phyloP scores from a whole-genome alignment of 352 stramenopile genomes.

The Pythium biforme region DNA sequence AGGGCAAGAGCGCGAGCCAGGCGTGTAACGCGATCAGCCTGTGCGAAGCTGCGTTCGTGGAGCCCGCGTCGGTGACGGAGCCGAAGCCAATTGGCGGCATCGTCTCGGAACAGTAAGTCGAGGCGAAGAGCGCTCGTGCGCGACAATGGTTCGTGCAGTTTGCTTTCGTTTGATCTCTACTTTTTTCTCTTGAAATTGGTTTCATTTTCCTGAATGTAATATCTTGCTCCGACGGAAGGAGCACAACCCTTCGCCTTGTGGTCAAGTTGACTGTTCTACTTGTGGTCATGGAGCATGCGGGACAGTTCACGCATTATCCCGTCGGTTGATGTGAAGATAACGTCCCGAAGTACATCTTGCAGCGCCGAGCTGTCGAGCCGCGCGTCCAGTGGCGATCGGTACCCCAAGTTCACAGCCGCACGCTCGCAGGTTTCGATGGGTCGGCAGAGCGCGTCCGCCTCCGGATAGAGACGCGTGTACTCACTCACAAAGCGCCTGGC shows the following conservation, averaged over 20 bases:
- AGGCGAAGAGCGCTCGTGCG: not conserved
- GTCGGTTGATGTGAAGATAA: constrained; percentile 12
- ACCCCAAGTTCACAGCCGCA: constrained; percentile 41
- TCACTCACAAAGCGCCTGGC: constrained; percentile 33
- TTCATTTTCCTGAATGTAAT: not conserved
- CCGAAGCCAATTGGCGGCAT: constrained; percentile 11
- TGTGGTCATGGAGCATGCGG: not conserved
- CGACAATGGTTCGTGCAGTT: not conserved
- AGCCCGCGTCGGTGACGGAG: constrained; percentile 9
- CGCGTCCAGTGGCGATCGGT: constrained; percentile 46
- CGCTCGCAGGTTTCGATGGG: constrained; percentile 31
- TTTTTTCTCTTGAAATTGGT: not conserved
- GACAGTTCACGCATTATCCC: constrained; percentile 12
- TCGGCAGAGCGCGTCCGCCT: not conserved
- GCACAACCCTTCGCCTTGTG: not conserved
- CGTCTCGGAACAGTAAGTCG: constrained; percentile 19
- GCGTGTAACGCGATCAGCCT: constrained; percentile 58
- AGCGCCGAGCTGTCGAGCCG: constrained; percentile 37
- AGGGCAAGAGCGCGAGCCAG: constrained; percentile 52
- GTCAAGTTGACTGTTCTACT: not conserved
- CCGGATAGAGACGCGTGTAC: constrained; percentile 8
- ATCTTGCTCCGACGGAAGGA: constrained; percentile 7
- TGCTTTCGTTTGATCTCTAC: constrained; percentile 2
- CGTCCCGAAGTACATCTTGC: constrained; percentile 22
- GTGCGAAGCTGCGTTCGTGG: constrained; percentile 48